Conservation (phyloP, 371 early-diverging fungal species). For the Umbelopsis sp. region DNA sequence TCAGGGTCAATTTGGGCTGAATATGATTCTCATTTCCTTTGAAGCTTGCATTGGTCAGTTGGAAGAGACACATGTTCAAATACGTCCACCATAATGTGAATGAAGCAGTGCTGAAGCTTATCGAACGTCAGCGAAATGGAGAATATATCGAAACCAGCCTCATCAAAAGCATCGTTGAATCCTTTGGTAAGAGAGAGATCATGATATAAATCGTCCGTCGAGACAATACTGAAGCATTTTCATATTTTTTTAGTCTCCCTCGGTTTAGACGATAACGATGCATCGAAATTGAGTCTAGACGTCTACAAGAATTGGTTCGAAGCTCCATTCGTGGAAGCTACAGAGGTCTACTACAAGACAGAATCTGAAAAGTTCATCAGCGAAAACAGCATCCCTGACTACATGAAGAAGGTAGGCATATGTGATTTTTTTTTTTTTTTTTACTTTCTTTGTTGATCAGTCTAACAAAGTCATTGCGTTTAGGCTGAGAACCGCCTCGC, state of each 20-base stretch:
- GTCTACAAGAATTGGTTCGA: constrained; percentile 88
- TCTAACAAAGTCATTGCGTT: background rate
- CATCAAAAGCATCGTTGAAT: constrained; percentile 88
- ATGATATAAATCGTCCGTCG: too few species aligned
- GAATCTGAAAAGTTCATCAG: constrained; percentile 86
- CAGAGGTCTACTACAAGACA: constrained; percentile 83
- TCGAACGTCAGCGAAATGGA: constrained; percentile 87
- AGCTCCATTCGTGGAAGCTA: constrained; percentile 76
- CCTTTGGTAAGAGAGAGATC: constrained; percentile 65
- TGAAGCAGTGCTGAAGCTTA: constrained; percentile 80
- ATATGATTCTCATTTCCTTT: background rate
- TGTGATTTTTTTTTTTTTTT: too few species aligned
- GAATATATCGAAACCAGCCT: constrained; percentile 87
- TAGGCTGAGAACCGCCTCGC: constrained; percentile 81
- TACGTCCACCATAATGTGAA: constrained; percentile 79
- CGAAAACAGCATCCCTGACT: constrained; percentile 88
- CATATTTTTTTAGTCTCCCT: constrained; percentile 59
- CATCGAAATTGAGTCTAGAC: constrained; percentile 79
- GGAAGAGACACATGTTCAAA: constrained; percentile 88
- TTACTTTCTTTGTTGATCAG: background rate
- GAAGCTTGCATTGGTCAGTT: constrained; percentile 83
- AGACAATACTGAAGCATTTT: background rate
- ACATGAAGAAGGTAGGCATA: constrained; percentile 80
- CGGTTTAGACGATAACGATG: constrained; percentile 83
- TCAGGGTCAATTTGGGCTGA: background rate